These are phyloP conservation scores for Carpinus viminea DNA, from an alignment of 306 rosid species.

Conservation along the genomic window DNA sequence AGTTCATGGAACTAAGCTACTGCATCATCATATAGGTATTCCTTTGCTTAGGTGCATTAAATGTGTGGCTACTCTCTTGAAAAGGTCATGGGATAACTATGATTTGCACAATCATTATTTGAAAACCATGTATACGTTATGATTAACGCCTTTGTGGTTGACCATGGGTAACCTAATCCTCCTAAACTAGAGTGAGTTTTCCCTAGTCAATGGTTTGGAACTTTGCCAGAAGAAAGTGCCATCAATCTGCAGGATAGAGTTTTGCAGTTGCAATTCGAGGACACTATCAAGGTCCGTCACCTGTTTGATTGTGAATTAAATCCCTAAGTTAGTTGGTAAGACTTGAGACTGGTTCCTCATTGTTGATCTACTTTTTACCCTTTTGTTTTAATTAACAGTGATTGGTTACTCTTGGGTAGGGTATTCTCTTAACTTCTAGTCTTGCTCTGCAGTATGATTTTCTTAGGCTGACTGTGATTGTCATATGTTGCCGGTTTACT, in stretches of 20 bases:
- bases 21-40: background rate
- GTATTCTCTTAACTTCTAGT: background rate
- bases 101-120: background rate
- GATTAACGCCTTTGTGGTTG: background rate
- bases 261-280: background rate
- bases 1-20: background rate
- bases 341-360: background rate
- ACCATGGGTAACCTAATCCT: background rate
- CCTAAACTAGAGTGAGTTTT: background rate
- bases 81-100: background rate
- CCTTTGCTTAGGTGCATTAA: background rate
- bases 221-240: background rate
- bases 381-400: background rate
- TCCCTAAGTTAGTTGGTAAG: background rate
- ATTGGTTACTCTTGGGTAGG: background rate
- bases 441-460: background rate
- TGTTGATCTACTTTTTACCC: background rate
- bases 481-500: background rate
- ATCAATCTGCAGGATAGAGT: background rate
- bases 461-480: background rate
- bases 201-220: background rate
- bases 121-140: background rate
- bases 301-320: background rate
- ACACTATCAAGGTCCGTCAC: background rate
- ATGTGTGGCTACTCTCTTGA: no score